Conservation (phyloP, 805 yeast species). For the Isabelozyma pseudorhagii region DNA sequence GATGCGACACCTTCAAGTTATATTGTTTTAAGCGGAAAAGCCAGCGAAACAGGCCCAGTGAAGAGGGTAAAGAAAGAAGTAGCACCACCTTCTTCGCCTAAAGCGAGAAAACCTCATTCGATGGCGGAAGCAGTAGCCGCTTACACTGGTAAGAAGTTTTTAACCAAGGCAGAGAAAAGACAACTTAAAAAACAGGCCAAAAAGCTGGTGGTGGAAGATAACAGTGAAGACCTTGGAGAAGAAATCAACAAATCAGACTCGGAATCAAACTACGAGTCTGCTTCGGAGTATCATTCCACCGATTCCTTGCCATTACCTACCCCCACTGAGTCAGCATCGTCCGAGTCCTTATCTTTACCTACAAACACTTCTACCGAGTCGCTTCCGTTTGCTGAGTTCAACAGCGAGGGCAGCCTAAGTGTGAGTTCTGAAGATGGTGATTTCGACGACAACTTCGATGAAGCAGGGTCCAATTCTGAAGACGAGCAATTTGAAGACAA, state of each 20-base stretch:
- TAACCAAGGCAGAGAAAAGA: conserved; percentile 45
- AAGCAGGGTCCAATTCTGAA: conserved; percentile 12
- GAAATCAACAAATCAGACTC: conserved; percentile 15
- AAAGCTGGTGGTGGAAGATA: conserved; percentile 17
- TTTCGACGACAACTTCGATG: conserved; percentile 4
- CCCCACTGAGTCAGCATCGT: conserved; percentile 1
- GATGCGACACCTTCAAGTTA: conserved; percentile 49
- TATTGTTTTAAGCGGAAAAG: conserved; percentile 30
- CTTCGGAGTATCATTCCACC: conserved; percentile 25
- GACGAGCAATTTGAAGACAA: conserved; percentile 27
- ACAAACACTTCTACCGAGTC: conserved; percentile 11
- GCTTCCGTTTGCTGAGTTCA: conserved; percentile 10
- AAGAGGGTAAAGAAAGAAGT: background rate
- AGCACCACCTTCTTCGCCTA: background rate
- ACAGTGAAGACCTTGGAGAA: conserved; percentile 17
- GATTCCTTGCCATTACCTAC: conserved; percentile 2
- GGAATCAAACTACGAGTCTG: conserved; percentile 27
- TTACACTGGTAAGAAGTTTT: conserved; percentile 52
- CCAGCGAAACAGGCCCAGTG: background rate
- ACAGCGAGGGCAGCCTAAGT: conserved; percentile 5
- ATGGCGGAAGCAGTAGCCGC: conserved; percentile 61
- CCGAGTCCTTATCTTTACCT: conserved; percentile 1
- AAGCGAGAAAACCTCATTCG: conserved; percentile 37
- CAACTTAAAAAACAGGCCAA: conserved; percentile 19
- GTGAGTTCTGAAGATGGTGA: conserved; percentile 4